Evolutionary conservation across 805 yeast genomes (phyloP).

Genomic region (Wickerhamomyces chaumierensis): DNA sequence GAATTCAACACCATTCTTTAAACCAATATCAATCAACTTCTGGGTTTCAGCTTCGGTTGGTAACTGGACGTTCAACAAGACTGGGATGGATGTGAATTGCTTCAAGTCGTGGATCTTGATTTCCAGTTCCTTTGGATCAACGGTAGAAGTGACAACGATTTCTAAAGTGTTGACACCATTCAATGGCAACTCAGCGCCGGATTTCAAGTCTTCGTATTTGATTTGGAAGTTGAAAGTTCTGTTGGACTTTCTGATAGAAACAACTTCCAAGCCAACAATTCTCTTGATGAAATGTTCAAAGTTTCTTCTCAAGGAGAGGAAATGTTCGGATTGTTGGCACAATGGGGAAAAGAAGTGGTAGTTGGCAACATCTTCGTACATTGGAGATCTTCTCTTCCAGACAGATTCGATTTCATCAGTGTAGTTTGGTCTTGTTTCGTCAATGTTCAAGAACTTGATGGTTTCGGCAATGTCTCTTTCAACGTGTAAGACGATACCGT

Average conservation of each 20-base stretch:
- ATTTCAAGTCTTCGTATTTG: conserved; percentile 41
- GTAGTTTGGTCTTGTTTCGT: conserved; percentile 82
- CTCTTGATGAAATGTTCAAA: conserved; percentile 46
- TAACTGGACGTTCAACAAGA: conserved; percentile 59
- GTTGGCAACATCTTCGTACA: conserved; percentile 76
- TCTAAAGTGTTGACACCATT: conserved; percentile 78
- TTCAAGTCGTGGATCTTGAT: conserved; percentile 66
- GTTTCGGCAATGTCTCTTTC: conserved; percentile 83
- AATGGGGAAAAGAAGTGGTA: conserved; percentile 68
- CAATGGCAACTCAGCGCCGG: conserved; percentile 16
- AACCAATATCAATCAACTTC: conserved; percentile 45
- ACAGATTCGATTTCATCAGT: conserved; percentile 70
- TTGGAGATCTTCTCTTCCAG: conserved; percentile 70
- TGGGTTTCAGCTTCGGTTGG: conserved; percentile 26
- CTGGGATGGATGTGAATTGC: conserved; percentile 55
- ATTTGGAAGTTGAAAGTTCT: conserved; percentile 66
- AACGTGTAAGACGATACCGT: conserved; percentile 77
- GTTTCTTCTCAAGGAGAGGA: conserved; percentile 42
- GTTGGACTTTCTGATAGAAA: conserved; percentile 17
- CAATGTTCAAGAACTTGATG: conserved; percentile 59
- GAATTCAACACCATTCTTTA: conserved; percentile 69
- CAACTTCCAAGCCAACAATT: conserved; percentile 43
- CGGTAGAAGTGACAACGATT: conserved; percentile 48
- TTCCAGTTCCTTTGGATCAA: conserved; percentile 45
- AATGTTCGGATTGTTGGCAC: conserved; percentile 44